These are phyloP conservation scores for Mycosarcoma mackinlayi DNA, from an alignment of 1,284 basidiomycete genomes.

Conservation along the genomic window DNA sequence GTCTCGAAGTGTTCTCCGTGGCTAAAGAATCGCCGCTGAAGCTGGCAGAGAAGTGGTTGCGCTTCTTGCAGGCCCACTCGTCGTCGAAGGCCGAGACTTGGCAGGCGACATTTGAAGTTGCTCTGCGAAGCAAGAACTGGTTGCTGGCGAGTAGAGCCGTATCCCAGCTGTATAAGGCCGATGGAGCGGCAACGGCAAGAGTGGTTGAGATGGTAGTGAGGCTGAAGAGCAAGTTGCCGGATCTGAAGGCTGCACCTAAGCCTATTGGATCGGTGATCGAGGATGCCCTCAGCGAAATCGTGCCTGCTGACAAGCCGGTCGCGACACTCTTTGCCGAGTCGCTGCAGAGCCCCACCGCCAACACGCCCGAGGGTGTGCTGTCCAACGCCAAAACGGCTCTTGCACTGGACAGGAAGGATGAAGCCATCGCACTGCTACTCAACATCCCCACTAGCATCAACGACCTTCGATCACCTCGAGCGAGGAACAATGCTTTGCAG, in stretches of 20 bases:
- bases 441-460: constrained; percentile 13
- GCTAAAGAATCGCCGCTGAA: constrained; percentile 73
- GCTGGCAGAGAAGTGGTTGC: constrained; percentile 79
- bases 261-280: constrained; percentile 68
- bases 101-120: constrained; percentile 82
- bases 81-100: constrained; percentile 77
- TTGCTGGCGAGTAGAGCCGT: constrained; percentile 82
- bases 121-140: constrained; percentile 80
- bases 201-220: constrained; percentile 79
- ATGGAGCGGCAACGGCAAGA: constrained; percentile 74
- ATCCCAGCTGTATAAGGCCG: constrained; percentile 73
- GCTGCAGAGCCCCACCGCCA: constrained; percentile 5
- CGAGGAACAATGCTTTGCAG: constrained; percentile 14
- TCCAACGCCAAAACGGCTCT: constrained; percentile 19
- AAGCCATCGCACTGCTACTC: constrained; percentile 28
- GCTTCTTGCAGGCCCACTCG: constrained; percentile 74
- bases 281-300: constrained; percentile 66
- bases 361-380: constrained; percentile 5
- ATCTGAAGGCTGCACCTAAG: constrained; percentile 23
- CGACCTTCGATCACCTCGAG: background rate
- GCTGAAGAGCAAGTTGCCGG: constrained; percentile 71
- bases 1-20: constrained; percentile 37
- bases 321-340: constrained; percentile 76
- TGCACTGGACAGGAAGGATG: constrained; percentile 12
- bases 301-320: constrained; percentile 68